phyloP scores from a whole-genome alignment of 176 grass and related monocot species.

The Bothriochloa decipiens region DNA sequence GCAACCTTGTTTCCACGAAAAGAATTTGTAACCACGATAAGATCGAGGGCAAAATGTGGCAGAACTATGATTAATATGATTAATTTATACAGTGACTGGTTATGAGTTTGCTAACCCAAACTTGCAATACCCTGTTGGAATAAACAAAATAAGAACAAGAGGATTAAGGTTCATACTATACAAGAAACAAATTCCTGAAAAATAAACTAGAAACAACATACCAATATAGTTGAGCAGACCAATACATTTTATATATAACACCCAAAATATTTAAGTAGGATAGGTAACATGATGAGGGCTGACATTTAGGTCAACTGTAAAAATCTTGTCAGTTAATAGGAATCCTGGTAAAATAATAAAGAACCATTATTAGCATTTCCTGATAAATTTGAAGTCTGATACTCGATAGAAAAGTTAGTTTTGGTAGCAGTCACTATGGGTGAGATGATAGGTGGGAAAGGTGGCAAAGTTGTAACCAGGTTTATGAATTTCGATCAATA shows the following conservation, averaged over 20 bases:
- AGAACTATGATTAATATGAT: conserved; percentile 3
- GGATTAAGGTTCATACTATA: not conserved
- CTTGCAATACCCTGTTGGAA: conserved; percentile 32
- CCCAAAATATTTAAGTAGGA: not conserved
- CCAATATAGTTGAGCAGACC: not conserved
- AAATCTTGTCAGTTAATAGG: not conserved
- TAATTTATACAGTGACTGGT: not conserved
- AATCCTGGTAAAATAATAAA: conserved; percentile 6
- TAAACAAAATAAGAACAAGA: not conserved
- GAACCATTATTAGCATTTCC: not conserved
- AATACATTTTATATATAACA: not conserved
- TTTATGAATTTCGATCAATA: not conserved
- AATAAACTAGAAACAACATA: conserved; percentile 23
- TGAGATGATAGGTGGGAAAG: not conserved
- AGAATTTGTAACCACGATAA: not conserved
- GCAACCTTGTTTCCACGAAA: not conserved
- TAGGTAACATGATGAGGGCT: not conserved
- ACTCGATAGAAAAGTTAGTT: not conserved
- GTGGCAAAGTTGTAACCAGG: too few relatives aligned
- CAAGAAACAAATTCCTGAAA: not conserved
- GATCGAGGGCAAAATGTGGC: not conserved
- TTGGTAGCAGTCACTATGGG: not conserved
- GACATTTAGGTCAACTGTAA: not conserved
- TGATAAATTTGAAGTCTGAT: not conserved
- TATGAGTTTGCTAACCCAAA: conserved; percentile 12